Base-by-base conservation (phyloP, 2,329 filamentous ascomycete species). In the Arthrobotrys iridis region DNA sequence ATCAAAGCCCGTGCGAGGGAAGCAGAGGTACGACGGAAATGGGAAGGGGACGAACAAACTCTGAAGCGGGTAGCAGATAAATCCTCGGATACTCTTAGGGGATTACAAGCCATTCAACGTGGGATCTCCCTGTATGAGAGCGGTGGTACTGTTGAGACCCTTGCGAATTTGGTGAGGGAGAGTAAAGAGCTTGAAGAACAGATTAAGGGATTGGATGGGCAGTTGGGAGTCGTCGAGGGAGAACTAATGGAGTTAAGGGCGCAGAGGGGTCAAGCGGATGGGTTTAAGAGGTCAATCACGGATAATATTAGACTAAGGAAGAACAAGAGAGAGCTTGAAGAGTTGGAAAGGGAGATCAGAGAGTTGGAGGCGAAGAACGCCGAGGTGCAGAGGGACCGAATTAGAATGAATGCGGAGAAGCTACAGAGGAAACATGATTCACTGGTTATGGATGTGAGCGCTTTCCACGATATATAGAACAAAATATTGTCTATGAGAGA, bases 271-370 rank as follows among this genome's bases (percentile, higher is more conserved):
- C 92, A 93, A 79, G 91, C 92, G 67, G 91, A 93, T 77, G 88
- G 90, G 71, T 93, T 90, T 66, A 94, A 93, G 83, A 90, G 92
- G 79, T 93, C 92, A 77, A 97, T 99, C 78, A 86, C 86, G 20
- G 93, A 98, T 81, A 99, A 99, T 79, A 84, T 98, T 59, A 89
- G 89, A 77, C 97, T 93, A 81, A 91, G 95, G 70, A 90, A 90
- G 80, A 90, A 91, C 75, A 85, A 88, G 66, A 87, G 88, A 64
- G 86, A 89, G 37, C 85, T 97, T 1, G 86, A 91, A 43, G 84
- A 84, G 2, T 86, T 97, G 4, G 84, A 87, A 64, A 81, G 82
- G 15, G 91, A 95, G 74, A 93, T 99, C 77, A 82, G 84, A 41
- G 87, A 91, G 72, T 86, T 99, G 4, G 89, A 93, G 81, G 86